A percentile compares a stretch with the other conserved stretches of the same genome.
These are phyloP conservation scores for Penicillium salamii DNA, from an alignment of 495 filamentous ascomycete genomes.

Conservation along the genomic window DNA sequence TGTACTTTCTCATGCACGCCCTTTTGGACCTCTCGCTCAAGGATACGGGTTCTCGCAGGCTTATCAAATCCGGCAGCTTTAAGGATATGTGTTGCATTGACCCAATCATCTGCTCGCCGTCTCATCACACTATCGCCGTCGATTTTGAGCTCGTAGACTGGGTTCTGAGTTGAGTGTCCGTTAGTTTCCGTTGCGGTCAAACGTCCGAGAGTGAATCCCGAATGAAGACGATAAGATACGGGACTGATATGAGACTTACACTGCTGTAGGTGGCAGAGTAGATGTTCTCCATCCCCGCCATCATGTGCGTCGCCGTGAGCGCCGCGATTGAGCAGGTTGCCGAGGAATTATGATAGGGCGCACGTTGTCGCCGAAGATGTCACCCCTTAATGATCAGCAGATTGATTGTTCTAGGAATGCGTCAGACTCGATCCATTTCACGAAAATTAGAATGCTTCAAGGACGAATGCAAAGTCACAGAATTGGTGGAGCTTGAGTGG, in stretches of 20 bases:
- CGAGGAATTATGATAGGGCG: slow-evolving; percentile 13
- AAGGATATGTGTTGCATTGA: slow-evolving; percentile 94
- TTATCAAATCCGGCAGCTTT: slow-evolving; percentile 86
- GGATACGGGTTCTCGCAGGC: slow-evolving; percentile 86
- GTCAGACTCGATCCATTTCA: slow-evolving; percentile 18
- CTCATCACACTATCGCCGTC: slow-evolving; percentile 84
- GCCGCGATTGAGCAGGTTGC: slow-evolving; percentile 21
- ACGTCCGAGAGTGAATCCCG: background rate
- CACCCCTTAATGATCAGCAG: slow-evolving; percentile 12
- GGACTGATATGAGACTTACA: slow-evolving; percentile 51
- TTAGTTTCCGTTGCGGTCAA: background rate
- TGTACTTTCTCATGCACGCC: slow-evolving; percentile 96
- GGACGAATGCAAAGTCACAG: slow-evolving; percentile 14
- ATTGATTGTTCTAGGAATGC: slow-evolving; percentile 10
- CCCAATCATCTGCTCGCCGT: slow-evolving; percentile 81
- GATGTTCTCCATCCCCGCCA: slow-evolving; percentile 50
- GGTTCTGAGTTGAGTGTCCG: slow-evolving; percentile 56
- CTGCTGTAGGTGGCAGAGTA: slow-evolving; percentile 94
- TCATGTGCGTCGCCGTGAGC: slow-evolving; percentile 29
- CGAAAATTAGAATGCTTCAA: slow-evolving; percentile 6
- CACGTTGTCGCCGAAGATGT: slow-evolving; percentile 12
- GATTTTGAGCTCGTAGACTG: slow-evolving; percentile 86
- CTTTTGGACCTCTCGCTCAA: slow-evolving; percentile 96
- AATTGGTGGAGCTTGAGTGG: slow-evolving; percentile 20
- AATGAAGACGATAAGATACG: no score